Evolutionary conservation across 805 yeast species (phyloP).

Genomic region (Candida parachauliodes): DNA sequence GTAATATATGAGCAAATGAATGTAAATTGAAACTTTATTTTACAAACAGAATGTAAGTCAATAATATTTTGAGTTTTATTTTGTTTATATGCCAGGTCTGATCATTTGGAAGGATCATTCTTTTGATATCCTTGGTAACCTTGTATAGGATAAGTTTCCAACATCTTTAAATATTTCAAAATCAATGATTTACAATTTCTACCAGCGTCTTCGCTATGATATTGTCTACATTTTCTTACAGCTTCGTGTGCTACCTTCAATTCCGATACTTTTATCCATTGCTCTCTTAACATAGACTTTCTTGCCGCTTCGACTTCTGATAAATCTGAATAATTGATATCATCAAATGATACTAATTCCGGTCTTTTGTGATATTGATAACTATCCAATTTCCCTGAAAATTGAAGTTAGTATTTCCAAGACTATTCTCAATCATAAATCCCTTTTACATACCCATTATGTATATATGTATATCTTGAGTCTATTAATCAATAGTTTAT

Average conservation of each 20-base stretch:
- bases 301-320: conserved; percentile 68
- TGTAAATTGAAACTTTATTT: not conserved
- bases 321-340: conserved; percentile 68
- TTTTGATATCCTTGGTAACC: conserved; percentile 86
- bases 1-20: no score
- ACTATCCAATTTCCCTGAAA: conserved; percentile 22
- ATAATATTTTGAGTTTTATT: no score
- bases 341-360: conserved; percentile 78
- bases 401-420: conserved; percentile 10
- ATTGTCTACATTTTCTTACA: conserved; percentile 71
- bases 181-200: conserved; percentile 81
- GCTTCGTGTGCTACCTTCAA: conserved; percentile 70
- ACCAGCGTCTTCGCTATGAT: conserved; percentile 43
- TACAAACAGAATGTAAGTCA: no score
- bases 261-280: conserved; percentile 68
- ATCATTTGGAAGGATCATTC: conserved; percentile 70
- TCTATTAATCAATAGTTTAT: not conserved
- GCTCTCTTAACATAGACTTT: conserved; percentile 73
- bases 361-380: conserved; percentile 50
- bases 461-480: not conserved
- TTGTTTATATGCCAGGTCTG: no score
- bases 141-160: conserved; percentile 62
- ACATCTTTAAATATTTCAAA: conserved; percentile 71
- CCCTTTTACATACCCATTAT: conserved; percentile 7
- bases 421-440: no score